A percentile compares a stretch with the other conserved stretches of the same genome.
These are phyloP conservation scores for Bryopsis sp. DNA, from an alignment of 139 green algal genomes.

Conservation along the genomic window DNA sequence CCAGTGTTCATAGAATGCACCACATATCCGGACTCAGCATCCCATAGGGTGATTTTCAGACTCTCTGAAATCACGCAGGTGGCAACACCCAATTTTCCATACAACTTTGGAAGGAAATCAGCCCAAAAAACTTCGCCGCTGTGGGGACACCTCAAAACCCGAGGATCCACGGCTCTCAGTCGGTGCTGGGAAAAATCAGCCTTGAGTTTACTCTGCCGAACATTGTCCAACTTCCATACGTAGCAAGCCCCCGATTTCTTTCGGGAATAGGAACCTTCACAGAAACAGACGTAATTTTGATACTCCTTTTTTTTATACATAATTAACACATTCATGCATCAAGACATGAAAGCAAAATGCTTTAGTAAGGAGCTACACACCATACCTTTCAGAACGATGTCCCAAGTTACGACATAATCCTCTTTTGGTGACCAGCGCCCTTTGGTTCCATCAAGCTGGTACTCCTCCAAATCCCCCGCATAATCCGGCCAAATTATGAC, in stretches of 20 bases:
- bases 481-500: constrained; percentile 12
- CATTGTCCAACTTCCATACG: neutral
- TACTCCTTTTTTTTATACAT: no score
- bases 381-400: neutral
- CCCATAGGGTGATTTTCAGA: constrained; percentile 3
- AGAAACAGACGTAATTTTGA: no score
- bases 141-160: no score
- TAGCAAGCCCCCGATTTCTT: neutral
- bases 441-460: constrained; percentile 1
- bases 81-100: constrained; percentile 1
- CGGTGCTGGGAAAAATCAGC: no score
- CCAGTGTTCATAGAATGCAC: constrained; percentile 11
- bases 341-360: no score
- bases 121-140: no score
- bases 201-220: no score
- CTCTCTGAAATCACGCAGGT: neutral
- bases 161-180: no score
- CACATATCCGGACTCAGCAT: neutral
- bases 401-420: constrained; percentile 1
- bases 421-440: neutral
- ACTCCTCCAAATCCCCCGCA: neutral
- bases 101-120: no score
- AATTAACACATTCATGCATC: no score
- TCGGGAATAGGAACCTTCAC: no score
- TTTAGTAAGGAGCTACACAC: no score